These are phyloP conservation scores for Astraeus odoratus DNA, from an alignment of 768 basidiomycete genomes.

Conservation along the genomic window DNA sequence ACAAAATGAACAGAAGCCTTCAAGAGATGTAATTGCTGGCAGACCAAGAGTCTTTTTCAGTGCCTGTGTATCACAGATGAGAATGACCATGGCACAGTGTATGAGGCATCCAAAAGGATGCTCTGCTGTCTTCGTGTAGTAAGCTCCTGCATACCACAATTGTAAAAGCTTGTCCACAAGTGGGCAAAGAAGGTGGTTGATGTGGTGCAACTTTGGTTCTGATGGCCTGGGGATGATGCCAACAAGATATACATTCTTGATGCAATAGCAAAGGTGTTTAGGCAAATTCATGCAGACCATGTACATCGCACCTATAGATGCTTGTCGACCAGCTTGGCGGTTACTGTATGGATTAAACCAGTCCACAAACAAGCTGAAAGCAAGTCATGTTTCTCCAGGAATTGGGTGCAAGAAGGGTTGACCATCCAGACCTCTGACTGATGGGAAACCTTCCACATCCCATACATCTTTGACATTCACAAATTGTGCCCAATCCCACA, in stretches of 20 bases:
- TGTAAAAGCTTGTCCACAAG: constrained; percentile 30
- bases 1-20: too few species aligned
- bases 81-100: constrained; percentile 21
- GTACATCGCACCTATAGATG: constrained; percentile 22
- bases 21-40: too few species aligned
- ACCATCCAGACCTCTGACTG: too few species aligned
- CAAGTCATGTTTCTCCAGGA: too few species aligned
- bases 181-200: constrained; percentile 33
- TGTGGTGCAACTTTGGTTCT: constrained; percentile 22
- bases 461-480: too few species aligned
- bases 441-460: too few species aligned
- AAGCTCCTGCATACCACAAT: constrained; percentile 29
- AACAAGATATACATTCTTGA: constrained; percentile 30
- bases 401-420: too few species aligned
- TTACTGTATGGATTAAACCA: constrained; percentile 32
- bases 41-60: too few species aligned
- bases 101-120: constrained; percentile 21
- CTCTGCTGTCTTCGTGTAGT: constrained; percentile 16
- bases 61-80: constrained; percentile 31
- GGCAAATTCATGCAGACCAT: constrained; percentile 34
- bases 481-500: too few species aligned
- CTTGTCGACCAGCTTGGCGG: constrained; percentile 25
- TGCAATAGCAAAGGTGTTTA: constrained; percentile 17
- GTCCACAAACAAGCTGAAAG: constrained; percentile 28
- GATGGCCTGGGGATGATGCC: constrained; percentile 31